Evolutionary conservation across 768 basidiomycete species (phyloP).

Genomic region (Boletellus ananas): DNA sequence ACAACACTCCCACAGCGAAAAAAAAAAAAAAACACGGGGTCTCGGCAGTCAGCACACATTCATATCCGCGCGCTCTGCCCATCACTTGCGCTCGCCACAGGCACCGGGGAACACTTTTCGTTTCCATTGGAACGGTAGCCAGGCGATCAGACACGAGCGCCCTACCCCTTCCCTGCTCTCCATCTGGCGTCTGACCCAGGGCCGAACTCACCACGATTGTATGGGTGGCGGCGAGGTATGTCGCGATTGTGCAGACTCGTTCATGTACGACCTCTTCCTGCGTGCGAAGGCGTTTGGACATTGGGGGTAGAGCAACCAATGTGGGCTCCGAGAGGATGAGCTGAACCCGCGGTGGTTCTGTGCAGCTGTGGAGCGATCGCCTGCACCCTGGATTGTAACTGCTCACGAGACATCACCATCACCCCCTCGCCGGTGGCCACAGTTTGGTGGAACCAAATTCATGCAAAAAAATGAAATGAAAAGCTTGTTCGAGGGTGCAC

Average conservation of each 20-base stretch:
- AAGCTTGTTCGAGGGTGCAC: too few species aligned
- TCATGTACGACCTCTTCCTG: background rate
- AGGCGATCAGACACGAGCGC: constrained; percentile 9
- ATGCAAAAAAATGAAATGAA: too few species aligned
- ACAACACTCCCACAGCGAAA: background rate
- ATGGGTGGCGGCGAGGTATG: background rate
- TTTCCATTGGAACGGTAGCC: constrained; percentile 24
- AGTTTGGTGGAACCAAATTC: background rate
- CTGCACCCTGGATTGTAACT: too few species aligned
- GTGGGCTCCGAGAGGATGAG: background rate
- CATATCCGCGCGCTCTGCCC: constrained; percentile 31
- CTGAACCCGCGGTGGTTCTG: background rate
- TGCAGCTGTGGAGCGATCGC: background rate
- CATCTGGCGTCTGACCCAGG: too few species aligned
- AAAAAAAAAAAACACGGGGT: background rate
- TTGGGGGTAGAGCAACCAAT: background rate
- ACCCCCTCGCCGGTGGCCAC: background rate
- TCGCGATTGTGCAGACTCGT: background rate
- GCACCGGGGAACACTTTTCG: constrained; percentile 26
- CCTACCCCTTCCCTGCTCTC: background rate
- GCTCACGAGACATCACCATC: background rate
- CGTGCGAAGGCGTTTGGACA: background rate
- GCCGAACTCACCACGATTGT: too few species aligned
- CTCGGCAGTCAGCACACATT: constrained; percentile 8
- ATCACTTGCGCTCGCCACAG: constrained; percentile 27